phyloP scores from a whole-genome alignment of 345 rosid species.

The Gossypium rotundifolium region DNA sequence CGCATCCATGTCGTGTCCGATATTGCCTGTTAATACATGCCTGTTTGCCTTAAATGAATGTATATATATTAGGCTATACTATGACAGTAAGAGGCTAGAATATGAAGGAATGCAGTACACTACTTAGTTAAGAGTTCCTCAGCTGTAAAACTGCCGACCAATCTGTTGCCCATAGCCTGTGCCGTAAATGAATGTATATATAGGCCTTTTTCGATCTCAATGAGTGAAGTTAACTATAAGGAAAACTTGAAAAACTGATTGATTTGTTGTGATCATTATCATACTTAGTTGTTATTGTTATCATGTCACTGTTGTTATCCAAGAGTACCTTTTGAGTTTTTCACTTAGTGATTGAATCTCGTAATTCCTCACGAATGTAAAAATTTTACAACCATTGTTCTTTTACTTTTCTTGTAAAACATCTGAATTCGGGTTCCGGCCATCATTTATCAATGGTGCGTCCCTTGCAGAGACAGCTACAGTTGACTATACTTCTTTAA shows the following conservation, averaged over 20 bases:
- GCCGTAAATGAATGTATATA: not conserved
- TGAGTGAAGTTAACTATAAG: not conserved
- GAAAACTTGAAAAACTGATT: not conserved
- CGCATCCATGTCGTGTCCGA: too few species aligned
- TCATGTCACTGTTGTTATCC: not conserved
- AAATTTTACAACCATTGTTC: not conserved
- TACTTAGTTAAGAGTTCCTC: not conserved
- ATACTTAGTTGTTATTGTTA: not conserved
- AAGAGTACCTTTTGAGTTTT: not conserved
- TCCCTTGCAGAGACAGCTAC: conserved; percentile 33
- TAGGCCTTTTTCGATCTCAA: not conserved
- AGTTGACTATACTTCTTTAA: conserved; percentile 35
- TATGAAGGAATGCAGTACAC: not conserved
- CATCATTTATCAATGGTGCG: not conserved
- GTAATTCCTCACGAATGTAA: not conserved
- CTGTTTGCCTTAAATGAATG: not conserved
- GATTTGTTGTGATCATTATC: not conserved
- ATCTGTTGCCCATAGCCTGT: not conserved
- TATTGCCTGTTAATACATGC: too few species aligned
- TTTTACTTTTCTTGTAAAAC: not conserved
- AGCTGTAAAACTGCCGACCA: not conserved
- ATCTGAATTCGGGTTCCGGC: not conserved
- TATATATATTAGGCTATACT: not conserved
- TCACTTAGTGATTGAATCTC: not conserved
- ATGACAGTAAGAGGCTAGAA: not conserved